A percentile compares a stretch with the other conserved stretches of the same genome.
Conservation (phyloP, 768 basidiomycete genomes). For the Suillus weaverae region DNA sequence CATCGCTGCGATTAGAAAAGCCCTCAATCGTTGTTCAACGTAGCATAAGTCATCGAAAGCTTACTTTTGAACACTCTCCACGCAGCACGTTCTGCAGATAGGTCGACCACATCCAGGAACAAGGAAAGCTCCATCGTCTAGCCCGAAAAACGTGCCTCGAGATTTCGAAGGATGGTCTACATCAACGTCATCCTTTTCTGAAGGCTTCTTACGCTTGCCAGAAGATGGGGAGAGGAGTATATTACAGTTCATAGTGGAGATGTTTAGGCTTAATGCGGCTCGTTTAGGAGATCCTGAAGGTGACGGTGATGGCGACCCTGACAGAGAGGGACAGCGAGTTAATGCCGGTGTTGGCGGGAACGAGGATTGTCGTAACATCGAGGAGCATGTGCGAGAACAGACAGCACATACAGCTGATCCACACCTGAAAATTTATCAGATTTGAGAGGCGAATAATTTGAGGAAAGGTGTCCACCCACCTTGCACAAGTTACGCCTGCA, state of each 20-base stretch:
- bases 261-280: constrained; percentile 23
- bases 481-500: constrained; percentile 19
- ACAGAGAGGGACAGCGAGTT: constrained; percentile 33
- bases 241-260: constrained; percentile 24
- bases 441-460: not conserved
- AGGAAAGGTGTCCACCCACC: constrained; percentile 9
- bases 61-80: constrained; percentile 38
- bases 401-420: constrained; percentile 34
- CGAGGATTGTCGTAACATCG: constrained; percentile 30
- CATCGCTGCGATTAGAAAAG: constrained; percentile 20
- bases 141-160: constrained; percentile 4
- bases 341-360: constrained; percentile 38
- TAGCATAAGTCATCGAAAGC: constrained; percentile 13
- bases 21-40: not conserved
- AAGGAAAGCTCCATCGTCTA: constrained; percentile 15
- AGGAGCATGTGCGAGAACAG: constrained; percentile 40
- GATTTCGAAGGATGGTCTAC: constrained; percentile 11
- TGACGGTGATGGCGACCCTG: constrained; percentile 16
- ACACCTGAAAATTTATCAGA: constrained; percentile 25
- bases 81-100: constrained; percentile 36
- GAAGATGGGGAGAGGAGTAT: constrained; percentile 7
- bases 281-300: constrained; percentile 28
- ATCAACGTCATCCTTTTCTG: constrained; percentile 23
- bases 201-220: constrained; percentile 30
- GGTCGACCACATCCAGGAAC: constrained; percentile 36